These are phyloP conservation scores for Mycogone perniciosa DNA, from an alignment of 2,329 filamentous ascomycete genomes.

Conservation along the genomic window DNA sequence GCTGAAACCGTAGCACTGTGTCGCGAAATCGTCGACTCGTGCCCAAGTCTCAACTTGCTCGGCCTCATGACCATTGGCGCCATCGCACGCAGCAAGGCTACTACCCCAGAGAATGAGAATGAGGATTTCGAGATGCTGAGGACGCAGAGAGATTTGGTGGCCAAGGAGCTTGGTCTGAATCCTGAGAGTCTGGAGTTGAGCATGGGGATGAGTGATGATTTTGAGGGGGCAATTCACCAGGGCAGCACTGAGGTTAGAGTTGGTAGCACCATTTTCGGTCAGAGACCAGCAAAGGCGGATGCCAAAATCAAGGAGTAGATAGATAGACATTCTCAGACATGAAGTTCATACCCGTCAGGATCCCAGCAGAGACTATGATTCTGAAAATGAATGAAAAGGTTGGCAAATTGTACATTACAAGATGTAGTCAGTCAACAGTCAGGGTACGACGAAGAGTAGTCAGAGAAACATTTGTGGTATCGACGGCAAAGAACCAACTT, in stretches of 20 bases:
- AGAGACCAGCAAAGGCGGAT: constrained; percentile 71
- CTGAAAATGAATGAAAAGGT: too few species aligned
- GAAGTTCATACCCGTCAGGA: not conserved
- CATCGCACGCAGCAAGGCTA: constrained; percentile 74
- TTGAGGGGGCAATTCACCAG: constrained; percentile 75
- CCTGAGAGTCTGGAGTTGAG: constrained; percentile 71
- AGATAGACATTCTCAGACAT: not conserved
- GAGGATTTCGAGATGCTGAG: constrained; percentile 74
- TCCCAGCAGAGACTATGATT: not conserved
- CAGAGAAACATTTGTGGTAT: constrained; percentile 7
- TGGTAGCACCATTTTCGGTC: constrained; percentile 89
- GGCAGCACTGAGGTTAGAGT: constrained; percentile 88
- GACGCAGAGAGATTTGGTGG: constrained; percentile 65
- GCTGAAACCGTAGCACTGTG: constrained; percentile 59
- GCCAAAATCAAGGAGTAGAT: constrained; percentile 56
- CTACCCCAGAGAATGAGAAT: constrained; percentile 72
- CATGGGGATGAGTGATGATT: constrained; percentile 99
- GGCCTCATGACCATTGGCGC: constrained; percentile 98
- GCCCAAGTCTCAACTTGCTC: constrained; percentile 65
- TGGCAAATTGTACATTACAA: not conserved
- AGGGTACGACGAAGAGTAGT: not conserved
- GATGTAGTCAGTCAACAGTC: not conserved
- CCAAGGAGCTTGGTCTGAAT: constrained; percentile 39
- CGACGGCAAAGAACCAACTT: not conserved
- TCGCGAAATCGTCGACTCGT: constrained; percentile 60